phyloP scores from a whole-genome alignment of 176 grass and related monocot species.

The Panicum miliaceum region DNA sequence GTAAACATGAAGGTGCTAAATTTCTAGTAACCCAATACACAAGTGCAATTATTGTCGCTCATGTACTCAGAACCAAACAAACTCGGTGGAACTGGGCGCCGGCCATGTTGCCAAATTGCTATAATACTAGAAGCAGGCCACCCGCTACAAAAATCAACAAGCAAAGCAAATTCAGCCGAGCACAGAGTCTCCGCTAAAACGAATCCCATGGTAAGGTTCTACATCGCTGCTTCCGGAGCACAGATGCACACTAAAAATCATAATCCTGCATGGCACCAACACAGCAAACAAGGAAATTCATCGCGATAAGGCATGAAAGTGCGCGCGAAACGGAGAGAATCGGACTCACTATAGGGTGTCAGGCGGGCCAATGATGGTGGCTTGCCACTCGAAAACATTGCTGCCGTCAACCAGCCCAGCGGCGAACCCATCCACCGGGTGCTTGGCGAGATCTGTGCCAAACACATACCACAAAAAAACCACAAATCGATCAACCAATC shows the following conservation, averaged over 20 bases:
- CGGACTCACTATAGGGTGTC: conserved; percentile 93
- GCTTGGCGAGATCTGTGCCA: conserved; percentile 77
- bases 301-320: conserved; percentile 9
- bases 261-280: neutral
- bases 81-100: neutral
- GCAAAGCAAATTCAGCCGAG: conserved; percentile 8
- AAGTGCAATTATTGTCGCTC: too few relatives aligned
- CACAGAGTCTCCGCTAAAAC: neutral
- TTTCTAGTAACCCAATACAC: too few relatives aligned
- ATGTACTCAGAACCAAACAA: conserved; percentile 1
- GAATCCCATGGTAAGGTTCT: neutral
- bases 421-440: conserved; percentile 85
- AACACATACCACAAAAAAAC: conserved; percentile 13
- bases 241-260: neutral
- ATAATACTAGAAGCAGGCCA: conserved; percentile 6
- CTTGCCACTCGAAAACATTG: conserved; percentile 93
- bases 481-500: conserved; percentile 28
- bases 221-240: neutral
- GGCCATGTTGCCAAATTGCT: neutral
- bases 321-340: conserved; percentile 17
- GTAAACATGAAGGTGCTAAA: too few relatives aligned
- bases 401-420: conserved; percentile 86
- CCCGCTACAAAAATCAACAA: neutral
- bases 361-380: conserved; percentile 94
- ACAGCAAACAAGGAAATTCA: conserved; percentile 20